Evolutionary conservation across 2,329 filamentous ascomycete species (phyloP).

Genomic region (Rhexocercosporidium sp.): DNA sequence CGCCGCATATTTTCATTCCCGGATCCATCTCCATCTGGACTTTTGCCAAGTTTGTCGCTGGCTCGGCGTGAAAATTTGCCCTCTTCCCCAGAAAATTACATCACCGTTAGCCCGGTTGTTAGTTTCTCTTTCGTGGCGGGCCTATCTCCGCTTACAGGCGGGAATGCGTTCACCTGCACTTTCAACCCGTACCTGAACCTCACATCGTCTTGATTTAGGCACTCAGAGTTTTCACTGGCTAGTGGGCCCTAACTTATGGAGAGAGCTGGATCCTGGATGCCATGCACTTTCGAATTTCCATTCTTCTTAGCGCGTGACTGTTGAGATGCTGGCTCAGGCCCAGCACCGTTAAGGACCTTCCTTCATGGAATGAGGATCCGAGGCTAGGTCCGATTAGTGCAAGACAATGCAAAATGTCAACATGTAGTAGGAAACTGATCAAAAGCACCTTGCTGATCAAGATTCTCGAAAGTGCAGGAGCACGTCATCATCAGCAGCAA

Average conservation of each 20-base stretch:
- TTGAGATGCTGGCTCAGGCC: not conserved
- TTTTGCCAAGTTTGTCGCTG: not conserved
- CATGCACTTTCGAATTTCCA: not conserved
- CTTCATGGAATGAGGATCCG: not conserved
- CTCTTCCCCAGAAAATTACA: constrained; percentile 10
- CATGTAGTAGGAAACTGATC: not conserved
- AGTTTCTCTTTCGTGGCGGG: constrained; percentile 11
- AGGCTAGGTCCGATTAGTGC: no score
- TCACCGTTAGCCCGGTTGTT: constrained; percentile 9
- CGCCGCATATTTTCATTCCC: not conserved
- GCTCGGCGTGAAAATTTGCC: constrained; percentile 3
- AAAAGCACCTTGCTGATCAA: not conserved
- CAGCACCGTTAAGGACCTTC: not conserved
- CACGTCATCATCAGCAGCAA: not conserved
- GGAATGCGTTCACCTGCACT: constrained; percentile 12
- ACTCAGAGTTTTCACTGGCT: constrained; percentile 26
- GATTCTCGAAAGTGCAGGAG: not conserved
- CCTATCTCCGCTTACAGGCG: constrained; percentile 10
- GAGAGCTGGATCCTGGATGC: not conserved
- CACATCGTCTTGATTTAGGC: constrained; percentile 12
- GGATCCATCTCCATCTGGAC: not conserved
- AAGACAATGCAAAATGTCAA: not conserved
- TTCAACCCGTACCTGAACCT: constrained; percentile 28
- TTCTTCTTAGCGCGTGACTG: not conserved
- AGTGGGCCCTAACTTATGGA: constrained; percentile 20